A percentile compares a stretch with the other conserved stretches of the same genome.
Conservation (phyloP, 164 flowering plant species). For the Magnolia sinica region DNA sequence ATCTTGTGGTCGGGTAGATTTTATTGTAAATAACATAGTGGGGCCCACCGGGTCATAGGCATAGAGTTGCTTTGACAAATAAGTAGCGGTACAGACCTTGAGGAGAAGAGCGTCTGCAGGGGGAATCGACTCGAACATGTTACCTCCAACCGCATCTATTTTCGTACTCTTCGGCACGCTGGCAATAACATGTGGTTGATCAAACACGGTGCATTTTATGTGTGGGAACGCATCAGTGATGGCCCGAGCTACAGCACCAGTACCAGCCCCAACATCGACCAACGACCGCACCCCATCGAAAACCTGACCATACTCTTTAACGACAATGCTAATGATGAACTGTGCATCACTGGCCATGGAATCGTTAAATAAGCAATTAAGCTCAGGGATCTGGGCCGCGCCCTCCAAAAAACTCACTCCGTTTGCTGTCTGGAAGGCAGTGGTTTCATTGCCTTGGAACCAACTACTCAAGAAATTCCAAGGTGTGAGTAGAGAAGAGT, state of each 20-base stretch:
- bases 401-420: not conserved
- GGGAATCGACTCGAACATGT: constrained; percentile 12
- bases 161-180: not conserved
- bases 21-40: too few species aligned
- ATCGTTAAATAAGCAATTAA: not conserved
- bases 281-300: not conserved
- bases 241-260: not conserved
- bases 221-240: not conserved
- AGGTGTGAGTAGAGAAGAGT: constrained; percentile 22
- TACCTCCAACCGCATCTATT: not conserved
- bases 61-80: too few species aligned
- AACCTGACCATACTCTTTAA: not conserved
- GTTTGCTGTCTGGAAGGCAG: constrained; percentile 26
- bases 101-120: constrained; percentile 10
- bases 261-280: constrained; percentile 2
- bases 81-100: not conserved
- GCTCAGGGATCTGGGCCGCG: not conserved
- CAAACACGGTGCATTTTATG: not conserved
- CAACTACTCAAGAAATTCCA: constrained; percentile 21
- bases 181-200: not conserved
- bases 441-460: constrained; percentile 14
- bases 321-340: not conserved
- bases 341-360: not conserved
- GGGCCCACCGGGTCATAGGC: too few species aligned
- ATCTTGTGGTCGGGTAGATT: too few species aligned